phyloP scores from a whole-genome alignment of 108 stramenopile genomes.

The Asterionellopsis glacialis region DNA sequence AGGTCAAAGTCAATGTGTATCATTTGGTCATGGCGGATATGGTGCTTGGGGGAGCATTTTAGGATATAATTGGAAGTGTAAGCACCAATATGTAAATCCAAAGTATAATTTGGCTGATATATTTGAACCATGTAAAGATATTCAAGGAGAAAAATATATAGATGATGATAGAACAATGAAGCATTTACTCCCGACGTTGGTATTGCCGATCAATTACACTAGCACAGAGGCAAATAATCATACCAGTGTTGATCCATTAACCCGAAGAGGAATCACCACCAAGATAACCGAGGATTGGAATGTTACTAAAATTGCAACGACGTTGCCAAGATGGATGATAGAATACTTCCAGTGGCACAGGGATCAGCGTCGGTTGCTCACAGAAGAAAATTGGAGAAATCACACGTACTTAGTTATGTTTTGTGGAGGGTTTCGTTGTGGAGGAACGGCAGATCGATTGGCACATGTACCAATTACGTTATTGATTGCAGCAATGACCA shows the following conservation, averaged over 20 bases:
- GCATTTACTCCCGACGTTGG: too few relatives aligned
- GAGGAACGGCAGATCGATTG: slow-evolving; percentile 50
- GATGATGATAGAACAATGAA: too few relatives aligned
- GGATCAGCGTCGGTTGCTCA: slow-evolving; percentile 7
- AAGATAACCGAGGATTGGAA: too few relatives aligned
- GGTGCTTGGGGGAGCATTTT: slow-evolving; percentile 19
- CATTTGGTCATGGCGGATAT: slow-evolving; percentile 29
- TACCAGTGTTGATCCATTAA: too few relatives aligned
- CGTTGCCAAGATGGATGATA: slow-evolving; percentile 33
- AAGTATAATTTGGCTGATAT: too few relatives aligned
- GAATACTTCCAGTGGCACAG: slow-evolving; percentile 46
- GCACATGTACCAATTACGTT: slow-evolving; percentile 35
- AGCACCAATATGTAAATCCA: too few relatives aligned
- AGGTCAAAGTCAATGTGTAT: slow-evolving; percentile 15
- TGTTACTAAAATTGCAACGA: not conserved
- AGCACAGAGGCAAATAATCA: too few relatives aligned
- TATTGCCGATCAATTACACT: too few relatives aligned
- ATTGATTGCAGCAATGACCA: slow-evolving; percentile 14
- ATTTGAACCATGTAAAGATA: too few relatives aligned
- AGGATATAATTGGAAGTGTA: too few relatives aligned
- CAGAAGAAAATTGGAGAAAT: slow-evolving; percentile 14
- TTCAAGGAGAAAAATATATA: too few relatives aligned
- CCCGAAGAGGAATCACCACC: too few relatives aligned
- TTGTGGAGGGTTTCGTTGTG: slow-evolving; percentile 29
- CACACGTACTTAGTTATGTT: slow-evolving; percentile 24